Percentiles rank a stretch among this genome's conserved stretches.
Evolutionary conservation across 352 stramenopile genomes (phyloP).

Genomic region (Phytophthora citricola): DNA sequence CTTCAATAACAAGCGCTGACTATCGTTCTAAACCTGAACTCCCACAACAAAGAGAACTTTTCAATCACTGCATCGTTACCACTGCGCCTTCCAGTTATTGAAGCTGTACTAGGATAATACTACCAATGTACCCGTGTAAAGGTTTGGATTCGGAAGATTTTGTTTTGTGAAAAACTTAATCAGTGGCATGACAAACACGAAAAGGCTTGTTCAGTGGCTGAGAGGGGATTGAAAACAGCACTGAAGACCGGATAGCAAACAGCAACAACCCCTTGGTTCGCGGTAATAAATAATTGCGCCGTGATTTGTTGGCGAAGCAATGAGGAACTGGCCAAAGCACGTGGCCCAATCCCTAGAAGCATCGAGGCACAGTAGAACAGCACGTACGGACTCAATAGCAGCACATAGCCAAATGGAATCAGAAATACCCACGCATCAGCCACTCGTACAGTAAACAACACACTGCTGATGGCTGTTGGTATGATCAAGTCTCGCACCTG

Average conservation of each 20-base stretch:
- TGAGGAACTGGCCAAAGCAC: neutral
- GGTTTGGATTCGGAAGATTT: conserved; percentile 16
- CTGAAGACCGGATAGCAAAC: conserved; percentile 27
- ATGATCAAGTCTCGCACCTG: no score
- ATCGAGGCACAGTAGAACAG: conserved; percentile 4
- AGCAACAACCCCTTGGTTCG: conserved; percentile 17
- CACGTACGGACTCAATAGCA: conserved; percentile 11
- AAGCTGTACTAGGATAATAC: no score
- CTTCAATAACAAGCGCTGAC: no score
- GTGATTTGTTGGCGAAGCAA: conserved; percentile 18
- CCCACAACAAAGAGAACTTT: no score
- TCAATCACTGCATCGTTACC: no score
- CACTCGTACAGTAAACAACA: conserved; percentile 7
- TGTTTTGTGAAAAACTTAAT: conserved; percentile 38
- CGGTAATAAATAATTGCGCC: conserved; percentile 18
- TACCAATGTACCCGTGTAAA: conserved; percentile 23
- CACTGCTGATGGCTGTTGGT: neutral
- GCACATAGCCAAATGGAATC: conserved; percentile 22
- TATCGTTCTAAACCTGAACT: no score
- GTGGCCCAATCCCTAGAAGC: conserved; percentile 8
- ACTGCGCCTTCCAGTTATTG: no score
- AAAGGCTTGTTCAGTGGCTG: conserved; percentile 1
- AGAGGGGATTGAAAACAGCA: conserved; percentile 19
- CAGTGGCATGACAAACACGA: conserved; percentile 19
- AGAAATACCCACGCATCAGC: conserved; percentile 9